Conservation (phyloP, 768 basidiomycete species). For the Suillus sp. region DNA sequence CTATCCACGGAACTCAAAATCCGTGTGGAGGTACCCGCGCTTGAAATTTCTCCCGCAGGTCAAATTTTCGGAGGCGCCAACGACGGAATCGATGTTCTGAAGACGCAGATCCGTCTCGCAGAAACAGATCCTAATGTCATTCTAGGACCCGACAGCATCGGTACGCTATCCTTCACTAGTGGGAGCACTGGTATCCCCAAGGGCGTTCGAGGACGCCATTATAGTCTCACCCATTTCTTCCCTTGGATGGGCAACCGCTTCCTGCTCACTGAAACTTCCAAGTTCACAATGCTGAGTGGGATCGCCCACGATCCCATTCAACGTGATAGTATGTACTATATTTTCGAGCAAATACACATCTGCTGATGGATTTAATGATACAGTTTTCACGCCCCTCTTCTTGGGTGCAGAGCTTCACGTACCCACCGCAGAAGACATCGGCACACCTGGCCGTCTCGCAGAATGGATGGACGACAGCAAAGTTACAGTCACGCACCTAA, state of each 20-base stretch:
- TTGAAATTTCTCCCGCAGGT: conserved; percentile 71
- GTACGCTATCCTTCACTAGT: conserved; percentile 94
- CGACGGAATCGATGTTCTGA: conserved; percentile 62
- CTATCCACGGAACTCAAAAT: conserved; percentile 77
- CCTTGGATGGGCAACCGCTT: conserved; percentile 98
- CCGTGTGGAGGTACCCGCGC: conserved; percentile 87
- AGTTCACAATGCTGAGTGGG: conserved; percentile 98
- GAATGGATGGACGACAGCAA: conserved; percentile 96
- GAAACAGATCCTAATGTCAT: conserved; percentile 77
- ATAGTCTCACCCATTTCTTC: conserved; percentile 97
- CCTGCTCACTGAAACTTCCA: conserved; percentile 68
- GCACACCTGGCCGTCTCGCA: conserved; percentile 92
- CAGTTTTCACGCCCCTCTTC: conserved; percentile 98
- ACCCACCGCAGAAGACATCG: conserved; percentile 95
- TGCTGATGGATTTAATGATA: conserved; percentile 12
- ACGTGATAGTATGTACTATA: conserved; percentile 80
- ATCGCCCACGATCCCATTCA: conserved; percentile 99
- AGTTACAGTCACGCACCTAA: conserved; percentile 96
- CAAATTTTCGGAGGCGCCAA: conserved; percentile 63
- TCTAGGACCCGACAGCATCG: conserved; percentile 94
- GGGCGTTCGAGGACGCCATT: conserved; percentile 95
- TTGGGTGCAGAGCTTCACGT: conserved; percentile 95
- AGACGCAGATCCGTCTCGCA: conserved; percentile 49
- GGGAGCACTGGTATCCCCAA: conserved; percentile 98
- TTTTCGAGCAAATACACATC: not conserved